Percentiles rank a stretch among this genome's conserved stretches.
Conservation (phyloP, 768 basidiomycete species). For the Boletus tylopilopsis region DNA sequence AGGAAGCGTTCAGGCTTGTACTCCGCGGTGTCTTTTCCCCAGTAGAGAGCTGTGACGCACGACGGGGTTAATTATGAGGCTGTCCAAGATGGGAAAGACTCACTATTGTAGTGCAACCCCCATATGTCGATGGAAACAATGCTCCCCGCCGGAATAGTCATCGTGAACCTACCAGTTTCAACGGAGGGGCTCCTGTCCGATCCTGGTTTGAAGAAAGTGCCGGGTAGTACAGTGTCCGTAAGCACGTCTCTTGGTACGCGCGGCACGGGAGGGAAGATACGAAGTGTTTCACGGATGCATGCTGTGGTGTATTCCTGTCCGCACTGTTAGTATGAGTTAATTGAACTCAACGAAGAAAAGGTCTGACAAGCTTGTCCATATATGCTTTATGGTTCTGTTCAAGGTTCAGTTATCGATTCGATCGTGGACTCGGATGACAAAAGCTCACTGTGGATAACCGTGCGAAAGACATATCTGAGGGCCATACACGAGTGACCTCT, state of each 20-base stretch:
- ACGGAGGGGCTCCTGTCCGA: conserved; percentile 6
- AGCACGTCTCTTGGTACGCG: conserved; percentile 36
- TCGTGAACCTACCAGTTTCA: conserved; percentile 28
- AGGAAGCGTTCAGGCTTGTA: conserved; percentile 52
- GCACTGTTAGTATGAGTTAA: background rate
- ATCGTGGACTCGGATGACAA: background rate
- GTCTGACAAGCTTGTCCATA: conserved; percentile 36
- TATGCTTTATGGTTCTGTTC: conserved; percentile 39
- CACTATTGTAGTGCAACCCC: conserved; percentile 45
- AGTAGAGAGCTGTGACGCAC: conserved; percentile 38
- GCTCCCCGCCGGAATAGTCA: conserved; percentile 39
- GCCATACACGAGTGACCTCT: conserved; percentile 40
- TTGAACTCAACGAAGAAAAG: background rate
- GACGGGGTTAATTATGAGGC: background rate
- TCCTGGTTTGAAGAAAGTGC: conserved; percentile 32
- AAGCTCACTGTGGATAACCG: conserved; percentile 28
- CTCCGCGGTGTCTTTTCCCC: conserved; percentile 42
- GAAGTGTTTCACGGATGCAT: conserved; percentile 44
- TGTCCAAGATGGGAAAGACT: conserved; percentile 9
- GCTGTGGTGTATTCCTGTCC: conserved; percentile 42
- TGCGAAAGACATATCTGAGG: conserved; percentile 29
- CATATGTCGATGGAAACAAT: conserved; percentile 39
- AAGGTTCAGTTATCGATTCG: background rate
- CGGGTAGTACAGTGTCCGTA: conserved; percentile 34
- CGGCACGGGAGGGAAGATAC: conserved; percentile 37